Percentiles rank a stretch among this genome's conserved stretches.
Evolutionary conservation across 2,329 filamentous ascomycete species (phyloP).

Genomic region (Clonostachys rhizophaga): DNA sequence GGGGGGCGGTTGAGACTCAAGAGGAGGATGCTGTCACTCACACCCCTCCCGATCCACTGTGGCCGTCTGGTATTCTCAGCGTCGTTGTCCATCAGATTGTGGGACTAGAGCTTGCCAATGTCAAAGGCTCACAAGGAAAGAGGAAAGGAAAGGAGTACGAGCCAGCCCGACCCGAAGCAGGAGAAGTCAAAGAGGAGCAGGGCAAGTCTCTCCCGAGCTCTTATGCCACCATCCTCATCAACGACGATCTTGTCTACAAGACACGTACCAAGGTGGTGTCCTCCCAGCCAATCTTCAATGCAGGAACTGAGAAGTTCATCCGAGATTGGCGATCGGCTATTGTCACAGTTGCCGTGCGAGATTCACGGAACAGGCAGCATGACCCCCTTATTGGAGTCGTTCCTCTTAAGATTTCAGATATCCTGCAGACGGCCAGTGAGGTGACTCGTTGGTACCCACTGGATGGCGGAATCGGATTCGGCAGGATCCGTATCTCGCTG

Average conservation of each 20-base stretch:
- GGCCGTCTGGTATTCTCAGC: conserved; percentile 86
- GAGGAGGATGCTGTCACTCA: conserved; percentile 82
- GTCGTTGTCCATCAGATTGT: conserved; percentile 92
- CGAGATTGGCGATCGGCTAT: conserved; percentile 89
- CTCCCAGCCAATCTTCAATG: conserved; percentile 95
- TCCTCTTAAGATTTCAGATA: conserved; percentile 78
- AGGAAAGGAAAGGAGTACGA: conserved; percentile 84
- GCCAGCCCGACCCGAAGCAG: conserved; percentile 74
- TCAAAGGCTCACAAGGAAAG: conserved; percentile 79
- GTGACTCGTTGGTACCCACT: conserved; percentile 92
- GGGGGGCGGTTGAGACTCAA: conserved; percentile 64
- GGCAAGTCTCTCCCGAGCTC: conserved; percentile 75
- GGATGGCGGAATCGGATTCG: conserved; percentile 89
- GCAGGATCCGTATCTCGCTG: conserved; percentile 80
- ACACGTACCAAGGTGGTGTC: conserved; percentile 93
- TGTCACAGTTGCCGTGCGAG: conserved; percentile 82
- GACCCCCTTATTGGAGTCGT: conserved; percentile 93
- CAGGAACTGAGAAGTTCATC: conserved; percentile 87
- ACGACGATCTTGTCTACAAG: conserved; percentile 87
- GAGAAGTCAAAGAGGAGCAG: conserved; percentile 83
- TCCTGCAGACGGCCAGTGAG: conserved; percentile 85
- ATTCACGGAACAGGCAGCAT: conserved; percentile 84
- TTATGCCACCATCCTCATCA: conserved; percentile 89
- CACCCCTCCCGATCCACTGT: conserved; percentile 92
- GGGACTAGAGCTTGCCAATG: conserved; percentile 85